Evolutionary conservation across 352 stramenopile species (phyloP).

Genomic region (Phytopythium montanum): DNA sequence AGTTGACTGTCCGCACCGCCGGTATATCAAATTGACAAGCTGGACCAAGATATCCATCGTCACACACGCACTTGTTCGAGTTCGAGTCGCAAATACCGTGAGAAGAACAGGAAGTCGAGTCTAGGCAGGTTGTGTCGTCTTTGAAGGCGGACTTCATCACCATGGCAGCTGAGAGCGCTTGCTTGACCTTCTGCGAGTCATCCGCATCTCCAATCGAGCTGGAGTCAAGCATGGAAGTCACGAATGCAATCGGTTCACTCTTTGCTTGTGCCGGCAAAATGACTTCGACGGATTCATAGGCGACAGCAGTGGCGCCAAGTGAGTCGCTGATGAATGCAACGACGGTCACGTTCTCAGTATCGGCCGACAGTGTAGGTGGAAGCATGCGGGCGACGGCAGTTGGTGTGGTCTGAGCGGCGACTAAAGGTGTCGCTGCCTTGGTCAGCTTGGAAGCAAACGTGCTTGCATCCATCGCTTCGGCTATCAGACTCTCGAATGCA

Average conservation of each 20-base stretch:
- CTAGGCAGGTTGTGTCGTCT: background rate
- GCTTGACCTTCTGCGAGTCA: constrained; percentile 23
- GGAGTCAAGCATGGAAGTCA: constrained; percentile 26
- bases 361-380: constrained; percentile 19
- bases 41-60: constrained; percentile 33
- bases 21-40: constrained; percentile 36
- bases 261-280: constrained; percentile 29
- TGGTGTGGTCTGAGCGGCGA: constrained; percentile 34
- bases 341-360: constrained; percentile 38
- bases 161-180: constrained; percentile 38
- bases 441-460: constrained; percentile 20
- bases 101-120: constrained; percentile 19
- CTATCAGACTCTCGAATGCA: constrained; percentile 20
- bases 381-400: constrained; percentile 36
- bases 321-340: constrained; percentile 54
- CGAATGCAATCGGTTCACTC: constrained; percentile 33
- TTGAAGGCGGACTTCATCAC: constrained; percentile 41
- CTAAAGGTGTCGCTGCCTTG: constrained; percentile 30
- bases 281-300: constrained; percentile 33
- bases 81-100: constrained; percentile 28
- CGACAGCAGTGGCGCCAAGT: constrained; percentile 33
- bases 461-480: constrained; percentile 14
- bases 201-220: constrained; percentile 11
- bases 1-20: constrained; percentile 33
- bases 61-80: constrained; percentile 27